Evolutionary conservation across 768 basidiomycete genomes (phyloP), one percentile per base, ranked within the genome.

Genomic region (Porphyrellus cyaneotinctus): DNA sequence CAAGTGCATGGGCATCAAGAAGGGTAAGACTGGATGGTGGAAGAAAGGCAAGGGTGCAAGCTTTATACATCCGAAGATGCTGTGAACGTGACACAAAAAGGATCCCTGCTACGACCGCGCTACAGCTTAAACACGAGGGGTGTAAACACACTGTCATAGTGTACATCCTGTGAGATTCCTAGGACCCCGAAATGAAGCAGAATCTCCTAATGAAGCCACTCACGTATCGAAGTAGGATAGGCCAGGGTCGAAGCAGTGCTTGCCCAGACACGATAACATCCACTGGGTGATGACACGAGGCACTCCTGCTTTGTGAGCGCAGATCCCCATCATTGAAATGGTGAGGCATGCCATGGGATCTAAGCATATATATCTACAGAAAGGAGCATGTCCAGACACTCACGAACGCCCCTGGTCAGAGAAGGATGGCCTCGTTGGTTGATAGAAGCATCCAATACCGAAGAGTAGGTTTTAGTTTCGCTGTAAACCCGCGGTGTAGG

Each of bases 51-150:
- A 42, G 14, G 32, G 3, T 20, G 18, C 13, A 24, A 24, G 22
- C 24, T 62, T 61, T 64, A 61, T 64, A 10, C 26, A 22, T 41
- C 22, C 17, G 22, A 23, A 26, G 12, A 1, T 50, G 38, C 47
- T 37, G 49, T 51, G 30, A 26, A 7, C 2, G 18, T 11, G n/a
- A 23, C 30, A 2, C 1, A 36, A 39, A 17, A 4, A 32, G 10
- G 15, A 36, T 41, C 32, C 39, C 24, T n/a, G 23, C 31, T 32
- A 28, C 31, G n/a, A 42, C 37, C 39, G 10, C 43, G 14, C 15
- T 43, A 23, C 51, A 41, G 31, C 42, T 30, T 20, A 20, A n/a
- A 45, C 37, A 61, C 28, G 22, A 47, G 36, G 49, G 5, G 18
- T 13, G 28, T 18, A 31, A 24, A 31, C 24, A 37, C 47, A 35